phyloP scores from a whole-genome alignment of 1,284 basidiomycete species.

The Puccinia triticina region DNA sequence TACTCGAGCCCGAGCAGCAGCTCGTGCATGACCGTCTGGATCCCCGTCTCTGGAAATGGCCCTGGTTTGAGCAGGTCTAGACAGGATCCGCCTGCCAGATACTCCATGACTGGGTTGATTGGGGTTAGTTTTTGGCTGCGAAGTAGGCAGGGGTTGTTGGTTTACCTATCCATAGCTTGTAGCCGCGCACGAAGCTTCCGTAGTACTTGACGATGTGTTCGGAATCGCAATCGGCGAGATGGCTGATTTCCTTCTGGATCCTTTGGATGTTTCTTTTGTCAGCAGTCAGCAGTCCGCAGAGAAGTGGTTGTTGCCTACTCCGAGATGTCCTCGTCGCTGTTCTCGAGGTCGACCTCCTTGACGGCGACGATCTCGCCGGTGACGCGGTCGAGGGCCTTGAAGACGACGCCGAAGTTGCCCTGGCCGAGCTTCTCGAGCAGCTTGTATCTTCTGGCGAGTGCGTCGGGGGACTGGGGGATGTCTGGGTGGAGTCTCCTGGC shows the following conservation, averaged over 20 bases:
- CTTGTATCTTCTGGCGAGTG: conserved; percentile 41
- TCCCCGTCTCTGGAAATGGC: conserved; percentile 43
- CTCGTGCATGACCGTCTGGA: conserved; percentile 65
- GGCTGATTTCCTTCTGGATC: conserved; percentile 46
- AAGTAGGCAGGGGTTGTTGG: neutral
- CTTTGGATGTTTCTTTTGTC: no score
- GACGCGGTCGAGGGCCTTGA: conserved; percentile 45
- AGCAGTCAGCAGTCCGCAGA: no score
- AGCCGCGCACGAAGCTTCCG: conserved; percentile 46
- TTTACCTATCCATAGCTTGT: conserved; percentile 49
- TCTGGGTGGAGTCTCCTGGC: conserved; percentile 7
- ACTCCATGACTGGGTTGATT: conserved; percentile 43
- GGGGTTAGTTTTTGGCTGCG: neutral
- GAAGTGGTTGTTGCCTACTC: conserved; percentile 27
- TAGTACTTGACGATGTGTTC: conserved; percentile 50
- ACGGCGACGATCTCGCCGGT: conserved; percentile 46
- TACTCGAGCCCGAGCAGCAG: conserved; percentile 92
- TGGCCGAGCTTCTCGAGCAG: conserved; percentile 47
- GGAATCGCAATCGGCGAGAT: conserved; percentile 40
- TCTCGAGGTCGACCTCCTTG: conserved; percentile 46
- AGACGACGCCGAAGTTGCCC: conserved; percentile 49
- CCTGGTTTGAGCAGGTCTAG: conserved; percentile 44
- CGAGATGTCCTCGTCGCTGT: conserved; percentile 46
- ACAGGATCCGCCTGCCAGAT: conserved; percentile 48
- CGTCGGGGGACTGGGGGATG: conserved; percentile 33